phyloP scores from a whole-genome alignment of 768 basidiomycete genomes.

The Albatrellus ellisii region DNA sequence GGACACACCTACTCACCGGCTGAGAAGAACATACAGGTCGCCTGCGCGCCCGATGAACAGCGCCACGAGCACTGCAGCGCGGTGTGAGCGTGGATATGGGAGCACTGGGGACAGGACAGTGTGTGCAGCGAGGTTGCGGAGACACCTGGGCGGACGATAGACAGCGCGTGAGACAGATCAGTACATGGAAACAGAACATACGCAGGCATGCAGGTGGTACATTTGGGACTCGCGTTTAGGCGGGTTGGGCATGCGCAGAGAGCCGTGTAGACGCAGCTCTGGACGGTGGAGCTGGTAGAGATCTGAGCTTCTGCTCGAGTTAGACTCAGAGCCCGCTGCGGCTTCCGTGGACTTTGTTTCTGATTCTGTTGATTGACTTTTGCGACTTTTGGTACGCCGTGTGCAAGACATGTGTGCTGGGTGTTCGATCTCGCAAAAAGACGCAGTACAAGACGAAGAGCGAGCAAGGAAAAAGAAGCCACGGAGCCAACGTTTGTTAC shows the following conservation, averaged over 20 bases:
- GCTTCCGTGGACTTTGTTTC: too few relatives aligned
- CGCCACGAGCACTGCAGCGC: conserved; percentile 72
- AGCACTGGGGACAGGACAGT: conserved; percentile 12
- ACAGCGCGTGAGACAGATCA: neutral
- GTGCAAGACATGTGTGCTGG: too few relatives aligned
- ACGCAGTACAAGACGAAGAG: neutral
- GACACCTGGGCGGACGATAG: neutral
- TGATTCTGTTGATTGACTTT: too few relatives aligned
- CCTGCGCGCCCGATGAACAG: conserved; percentile 76
- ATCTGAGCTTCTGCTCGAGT: too few relatives aligned
- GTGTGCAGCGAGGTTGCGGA: conserved; percentile 7
- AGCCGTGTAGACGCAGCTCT: conserved; percentile 7
- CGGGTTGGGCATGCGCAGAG: conserved; percentile 12
- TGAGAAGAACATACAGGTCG: conserved; percentile 78
- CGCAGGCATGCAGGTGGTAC: conserved; percentile 1
- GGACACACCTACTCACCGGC: conserved; percentile 35
- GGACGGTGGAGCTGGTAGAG: conserved; percentile 15
- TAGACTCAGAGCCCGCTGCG: too few relatives aligned
- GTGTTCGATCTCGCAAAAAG: neutral
- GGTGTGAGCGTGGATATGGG: conserved; percentile 38
- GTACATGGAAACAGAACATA: neutral
- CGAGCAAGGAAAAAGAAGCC: too few relatives aligned
- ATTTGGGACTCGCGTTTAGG: conserved; percentile 10
- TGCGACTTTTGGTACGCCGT: too few relatives aligned
- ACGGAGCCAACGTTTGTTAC: too few relatives aligned